Conservation (phyloP, 345 rosid species). For the Citrus australasica region DNA sequence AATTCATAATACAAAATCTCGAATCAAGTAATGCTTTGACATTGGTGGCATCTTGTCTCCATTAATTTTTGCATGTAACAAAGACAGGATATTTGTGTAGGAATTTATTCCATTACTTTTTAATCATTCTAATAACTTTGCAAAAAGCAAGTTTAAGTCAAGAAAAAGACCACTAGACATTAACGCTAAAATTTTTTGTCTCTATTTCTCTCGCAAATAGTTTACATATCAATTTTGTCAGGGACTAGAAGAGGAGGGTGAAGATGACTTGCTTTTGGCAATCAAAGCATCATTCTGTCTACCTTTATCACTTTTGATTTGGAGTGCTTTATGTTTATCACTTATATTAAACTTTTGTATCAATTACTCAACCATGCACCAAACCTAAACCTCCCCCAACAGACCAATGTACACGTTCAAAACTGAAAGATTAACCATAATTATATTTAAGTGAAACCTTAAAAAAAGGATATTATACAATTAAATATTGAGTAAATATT, state of each 20-base stretch:
- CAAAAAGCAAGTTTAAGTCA: slow-evolving; percentile 1
- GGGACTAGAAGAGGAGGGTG: neutral
- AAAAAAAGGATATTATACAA: too few species aligned
- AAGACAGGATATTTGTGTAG: neutral
- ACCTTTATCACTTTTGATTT: neutral
- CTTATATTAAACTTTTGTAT: slow-evolving; percentile 13
- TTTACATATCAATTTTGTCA: neutral
- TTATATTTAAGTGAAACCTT: too few species aligned
- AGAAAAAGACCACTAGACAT: neutral
- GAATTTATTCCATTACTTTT: slow-evolving; percentile 13
- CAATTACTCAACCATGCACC: slow-evolving; percentile 5
- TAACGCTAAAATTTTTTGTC: neutral
- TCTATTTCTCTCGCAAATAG: neutral
- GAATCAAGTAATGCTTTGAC: too few species aligned
- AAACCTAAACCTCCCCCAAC: neutral
- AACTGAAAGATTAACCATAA: neutral
- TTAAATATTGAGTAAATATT: too few species aligned
- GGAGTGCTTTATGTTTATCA: neutral
- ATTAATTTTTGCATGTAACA: neutral
- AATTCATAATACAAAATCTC: too few species aligned
- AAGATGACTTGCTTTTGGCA: slow-evolving; percentile 8
- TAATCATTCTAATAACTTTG: slow-evolving; percentile 5
- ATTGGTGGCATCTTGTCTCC: neutral
- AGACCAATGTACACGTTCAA: neutral
- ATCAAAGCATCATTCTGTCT: slow-evolving; percentile 15